phyloP scores from a whole-genome alignment of 75 land plant species.

The Chamaecyparis obtusa region DNA sequence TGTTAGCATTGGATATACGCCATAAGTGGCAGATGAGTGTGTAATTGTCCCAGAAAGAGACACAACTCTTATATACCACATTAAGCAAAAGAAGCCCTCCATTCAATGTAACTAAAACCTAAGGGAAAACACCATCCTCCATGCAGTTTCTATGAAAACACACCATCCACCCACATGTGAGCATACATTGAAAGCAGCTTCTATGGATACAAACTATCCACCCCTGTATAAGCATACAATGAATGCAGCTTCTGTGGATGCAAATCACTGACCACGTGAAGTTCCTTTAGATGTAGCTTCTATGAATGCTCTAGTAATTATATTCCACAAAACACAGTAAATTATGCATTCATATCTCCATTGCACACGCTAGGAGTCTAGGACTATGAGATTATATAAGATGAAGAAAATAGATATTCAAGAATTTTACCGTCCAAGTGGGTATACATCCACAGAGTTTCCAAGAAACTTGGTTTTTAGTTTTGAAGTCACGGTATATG shows the following conservation, averaged over 20 bases:
- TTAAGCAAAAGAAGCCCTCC: neutral
- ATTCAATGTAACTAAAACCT: neutral
- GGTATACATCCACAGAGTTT: slow-evolving; percentile 94
- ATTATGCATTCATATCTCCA: slow-evolving; percentile 1
- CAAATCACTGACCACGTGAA: neutral
- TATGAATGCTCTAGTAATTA: neutral
- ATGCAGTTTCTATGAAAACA: too few relatives aligned
- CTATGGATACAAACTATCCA: too few relatives aligned
- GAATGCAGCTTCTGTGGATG: neutral
- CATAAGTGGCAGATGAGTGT: neutral
- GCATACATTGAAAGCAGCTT: too few relatives aligned
- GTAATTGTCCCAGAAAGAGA: neutral
- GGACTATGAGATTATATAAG: neutral
- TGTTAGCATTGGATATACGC: neutral
- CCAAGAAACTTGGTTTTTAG: slow-evolving; percentile 95
- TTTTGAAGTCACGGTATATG: slow-evolving; percentile 93
- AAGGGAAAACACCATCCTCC: neutral
- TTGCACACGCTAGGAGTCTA: neutral
- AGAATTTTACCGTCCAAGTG: slow-evolving; percentile 82
- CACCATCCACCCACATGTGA: too few relatives aligned
- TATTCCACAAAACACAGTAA: neutral
- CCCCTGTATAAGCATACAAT: neutral
- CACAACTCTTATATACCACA: neutral
- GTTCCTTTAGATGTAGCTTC: too few relatives aligned
- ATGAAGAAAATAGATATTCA: slow-evolving; percentile 10